Base-by-base conservation (phyloP, 805 yeast species). In the Metschnikowia continentalis region DNA sequence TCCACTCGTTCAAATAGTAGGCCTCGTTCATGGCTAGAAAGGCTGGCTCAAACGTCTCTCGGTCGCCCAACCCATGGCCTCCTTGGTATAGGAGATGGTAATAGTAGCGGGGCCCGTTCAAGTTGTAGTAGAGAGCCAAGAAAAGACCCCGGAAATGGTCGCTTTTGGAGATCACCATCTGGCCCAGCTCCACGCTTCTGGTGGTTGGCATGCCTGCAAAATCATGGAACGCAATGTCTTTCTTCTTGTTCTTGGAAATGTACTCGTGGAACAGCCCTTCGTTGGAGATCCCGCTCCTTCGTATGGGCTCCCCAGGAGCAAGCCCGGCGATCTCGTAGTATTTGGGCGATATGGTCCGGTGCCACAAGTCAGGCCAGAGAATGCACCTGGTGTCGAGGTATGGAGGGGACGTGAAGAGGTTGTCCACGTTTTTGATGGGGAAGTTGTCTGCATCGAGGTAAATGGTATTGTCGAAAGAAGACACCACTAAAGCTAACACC, bases 401-500 rank as follows among this genome's bases (percentile, higher is more conserved):
- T 1, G 60, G 56, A 33, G 47, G 47, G 0, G 69, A 61, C 1
- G 54, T 50, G 26, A 70, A 65, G 6, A 71, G 49, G 6, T 37
- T 26, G 47, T 73, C 77, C 4, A 79, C 79, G 54, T 74, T 71
- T 38, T 63, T 60, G 32, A 76, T 70, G 2, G 79, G 71, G 42
- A 76, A 64, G 49, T 74, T 72, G 58, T 78, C 83, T 8, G 81
- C 72, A 57, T 78, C 83, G 37, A 78, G 57, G 39, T 75, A 64
- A 11, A 78, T 60, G 26, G 69, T 71, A 45, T 76, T 71, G 52
- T 76, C 76, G 56, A 78, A 78, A 2, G 75, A 68, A 11, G 81
- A 74, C 1, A 73, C 68, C 48, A 77, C 56, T 30, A 78, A 56
- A n/a, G 80, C 80, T 35, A 78, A 61, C 0, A 70, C 64, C 52